A percentile compares a stretch with the other conserved stretches of the same genome.
Conservation (phyloP, 768 basidiomycete species). For the Boletus bicolor region DNA sequence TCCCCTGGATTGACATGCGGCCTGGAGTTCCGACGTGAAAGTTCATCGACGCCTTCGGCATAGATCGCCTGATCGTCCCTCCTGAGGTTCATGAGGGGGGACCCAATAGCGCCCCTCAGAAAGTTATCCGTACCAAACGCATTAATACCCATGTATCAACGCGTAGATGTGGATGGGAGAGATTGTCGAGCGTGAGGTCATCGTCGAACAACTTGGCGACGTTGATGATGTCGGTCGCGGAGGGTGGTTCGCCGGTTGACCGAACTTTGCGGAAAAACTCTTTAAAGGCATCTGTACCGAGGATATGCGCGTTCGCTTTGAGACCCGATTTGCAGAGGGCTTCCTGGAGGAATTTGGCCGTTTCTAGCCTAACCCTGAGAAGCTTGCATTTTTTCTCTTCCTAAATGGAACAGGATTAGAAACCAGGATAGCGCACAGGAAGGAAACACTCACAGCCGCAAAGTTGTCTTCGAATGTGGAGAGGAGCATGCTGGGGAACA, state of each 20-base stretch:
- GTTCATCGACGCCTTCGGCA: constrained; percentile 82
- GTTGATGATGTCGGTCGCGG: constrained; percentile 82
- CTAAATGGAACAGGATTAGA: constrained; percentile 35
- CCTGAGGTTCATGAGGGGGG: constrained; percentile 75
- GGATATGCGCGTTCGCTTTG: constrained; percentile 89
- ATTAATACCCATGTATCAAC: constrained; percentile 96
- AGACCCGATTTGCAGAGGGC: constrained; percentile 92
- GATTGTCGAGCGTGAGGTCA: constrained; percentile 95
- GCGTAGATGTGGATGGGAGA: constrained; percentile 93
- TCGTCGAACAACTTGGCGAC: constrained; percentile 98
- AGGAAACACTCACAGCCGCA: constrained; percentile 61
- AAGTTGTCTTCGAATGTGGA: constrained; percentile 98
- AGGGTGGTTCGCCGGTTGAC: constrained; percentile 92
- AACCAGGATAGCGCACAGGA: neutral
- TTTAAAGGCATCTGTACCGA: constrained; percentile 94
- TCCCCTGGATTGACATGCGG: constrained; percentile 91
- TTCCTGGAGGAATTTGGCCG: constrained; percentile 99
- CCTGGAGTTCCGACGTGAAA: constrained; percentile 88
- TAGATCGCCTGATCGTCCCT: constrained; percentile 93
- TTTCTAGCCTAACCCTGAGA: constrained; percentile 89
- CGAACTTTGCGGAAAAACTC: constrained; percentile 99
- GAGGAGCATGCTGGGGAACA: constrained; percentile 98
- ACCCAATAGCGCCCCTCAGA: constrained; percentile 86
- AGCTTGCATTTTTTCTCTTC: constrained; percentile 97
- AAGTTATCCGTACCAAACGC: constrained; percentile 99